Base-by-base conservation (phyloP, 176 grass and related monocot genomes). In the Carex scoparia region DNA sequence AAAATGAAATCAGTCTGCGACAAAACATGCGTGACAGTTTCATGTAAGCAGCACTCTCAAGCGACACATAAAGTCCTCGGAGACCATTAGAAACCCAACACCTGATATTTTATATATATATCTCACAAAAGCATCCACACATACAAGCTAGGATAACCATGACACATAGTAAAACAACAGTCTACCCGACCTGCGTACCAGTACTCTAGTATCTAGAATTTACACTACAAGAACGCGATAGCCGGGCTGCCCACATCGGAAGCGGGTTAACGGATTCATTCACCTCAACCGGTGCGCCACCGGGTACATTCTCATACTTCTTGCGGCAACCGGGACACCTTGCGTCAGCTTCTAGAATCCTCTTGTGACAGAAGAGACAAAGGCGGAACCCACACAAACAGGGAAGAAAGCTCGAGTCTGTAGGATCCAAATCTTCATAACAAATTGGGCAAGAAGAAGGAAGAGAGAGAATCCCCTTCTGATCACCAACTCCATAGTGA, bases 331-430 rank as follows among this genome's bases (percentile, higher is more conserved):
- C 97, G 65, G 97, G 97, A 85, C 97, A 96, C 51, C 91, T 92
- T 15, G 81, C 97, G 87, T 99, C 91, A 1, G 87, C 90, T 90
- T 96, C 88, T 1, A 92, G 79, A 87, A 99, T 96, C 87, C 87
- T 93, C 72, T 99, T 94, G 88, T 99, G 91, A 80, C 97, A 96
- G 85, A 99, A 99, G 58, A 99, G 93, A 84, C 93, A 99, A 54
- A 99, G 79, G 64, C 85, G 88, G 81, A 99, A 99, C 10, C 91
- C 90, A 89, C 97, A 99, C 44, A 78, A 84, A 85, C 97, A 96
- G 48, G 97, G 97, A 44, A 88, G 86, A 86, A 99, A 99, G 84
- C 97, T 99, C 0, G 97, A 94, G 72, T 99, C 97, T 0, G 97
- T 99, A 6, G 11, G 84, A 63, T 99, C 96, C 55, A 99, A 86